Evolutionary conservation across 1,284 basidiomycete genomes (phyloP).

Genomic region (Ganoderma lingzhi): DNA sequence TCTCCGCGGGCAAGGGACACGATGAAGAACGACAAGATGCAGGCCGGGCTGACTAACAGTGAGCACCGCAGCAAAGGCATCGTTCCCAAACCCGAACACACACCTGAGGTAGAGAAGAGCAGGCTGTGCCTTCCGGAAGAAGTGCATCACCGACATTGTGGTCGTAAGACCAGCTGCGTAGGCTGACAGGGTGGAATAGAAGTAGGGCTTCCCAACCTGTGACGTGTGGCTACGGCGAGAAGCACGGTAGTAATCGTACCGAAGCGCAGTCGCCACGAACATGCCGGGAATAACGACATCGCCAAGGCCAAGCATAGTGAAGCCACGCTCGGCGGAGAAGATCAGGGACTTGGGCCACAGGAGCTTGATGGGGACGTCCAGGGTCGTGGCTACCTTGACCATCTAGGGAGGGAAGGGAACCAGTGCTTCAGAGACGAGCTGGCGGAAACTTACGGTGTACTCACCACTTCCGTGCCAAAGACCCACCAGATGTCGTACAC

Average conservation of each 20-base stretch:
- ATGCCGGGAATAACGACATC: constrained; percentile 93
- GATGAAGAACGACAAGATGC: constrained; percentile 67
- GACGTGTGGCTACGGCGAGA: constrained; percentile 37
- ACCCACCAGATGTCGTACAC: constrained; percentile 94
- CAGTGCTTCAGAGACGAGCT: background rate
- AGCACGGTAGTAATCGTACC: constrained; percentile 79
- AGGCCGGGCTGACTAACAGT: constrained; percentile 61
- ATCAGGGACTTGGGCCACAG: constrained; percentile 81
- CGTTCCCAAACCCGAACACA: constrained; percentile 35
- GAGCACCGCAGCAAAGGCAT: background rate
- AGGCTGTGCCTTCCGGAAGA: constrained; percentile 85
- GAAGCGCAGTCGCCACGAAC: constrained; percentile 88
- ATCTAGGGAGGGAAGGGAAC: constrained; percentile 56
- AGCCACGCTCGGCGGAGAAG: constrained; percentile 69
- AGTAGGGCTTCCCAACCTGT: constrained; percentile 80
- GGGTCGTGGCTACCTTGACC: constrained; percentile 91
- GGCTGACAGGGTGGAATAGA: constrained; percentile 72
- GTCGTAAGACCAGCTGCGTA: constrained; percentile 83
- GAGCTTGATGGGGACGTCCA: constrained; percentile 96
- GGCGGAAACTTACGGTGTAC: constrained; percentile 39
- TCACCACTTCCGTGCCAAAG: constrained; percentile 81
- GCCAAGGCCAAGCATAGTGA: constrained; percentile 93
- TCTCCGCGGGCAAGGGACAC: constrained; percentile 66
- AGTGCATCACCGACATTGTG: constrained; percentile 92
- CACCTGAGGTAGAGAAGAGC: constrained; percentile 93